These are phyloP conservation scores for Aureobasidium uvarum DNA, from an alignment of 2,329 filamentous ascomycete species.

Conservation along the genomic window DNA sequence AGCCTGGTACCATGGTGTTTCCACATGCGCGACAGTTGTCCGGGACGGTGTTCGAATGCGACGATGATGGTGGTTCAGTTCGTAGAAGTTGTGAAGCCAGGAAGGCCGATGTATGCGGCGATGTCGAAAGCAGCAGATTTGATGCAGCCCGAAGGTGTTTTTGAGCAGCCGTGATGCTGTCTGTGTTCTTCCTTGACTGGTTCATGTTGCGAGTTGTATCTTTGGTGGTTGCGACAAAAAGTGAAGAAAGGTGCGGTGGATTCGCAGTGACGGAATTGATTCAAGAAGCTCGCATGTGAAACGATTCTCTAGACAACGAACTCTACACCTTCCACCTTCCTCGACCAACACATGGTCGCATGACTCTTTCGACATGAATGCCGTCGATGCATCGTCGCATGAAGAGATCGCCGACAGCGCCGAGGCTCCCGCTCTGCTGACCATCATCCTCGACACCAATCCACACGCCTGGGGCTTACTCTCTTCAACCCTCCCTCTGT, in stretches of 20 bases:
- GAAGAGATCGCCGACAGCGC: conserved; percentile 32
- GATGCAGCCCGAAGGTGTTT: conserved; percentile 23
- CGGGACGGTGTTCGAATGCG: background rate
- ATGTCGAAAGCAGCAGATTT: conserved; percentile 10
- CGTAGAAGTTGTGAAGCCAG: conserved; percentile 17
- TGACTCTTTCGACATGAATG: conserved; percentile 55
- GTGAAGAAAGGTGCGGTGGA: background rate
- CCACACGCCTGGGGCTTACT: conserved; percentile 89
- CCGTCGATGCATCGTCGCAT: conserved; percentile 59
- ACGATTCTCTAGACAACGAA: background rate
- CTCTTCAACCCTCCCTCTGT: conserved; percentile 70
- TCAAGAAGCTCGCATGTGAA: conserved; percentile 19
- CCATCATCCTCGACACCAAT: conserved; percentile 93
- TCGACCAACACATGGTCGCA: conserved; percentile 10
- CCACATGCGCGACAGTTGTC: conserved; percentile 41
- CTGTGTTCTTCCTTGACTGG: conserved; percentile 1
- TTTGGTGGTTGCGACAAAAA: conserved; percentile 10
- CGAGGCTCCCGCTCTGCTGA: conserved; percentile 73
- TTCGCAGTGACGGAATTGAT: conserved; percentile 20
- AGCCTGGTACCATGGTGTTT: conserved; percentile 40
- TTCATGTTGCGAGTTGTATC: background rate
- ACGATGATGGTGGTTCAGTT: background rate
- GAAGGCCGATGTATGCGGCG: conserved; percentile 26
- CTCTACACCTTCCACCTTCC: background rate
- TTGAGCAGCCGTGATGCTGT: background rate